Conservation (phyloP, 495 filamentous ascomycete genomes). For the Daldinia concentrica region DNA sequence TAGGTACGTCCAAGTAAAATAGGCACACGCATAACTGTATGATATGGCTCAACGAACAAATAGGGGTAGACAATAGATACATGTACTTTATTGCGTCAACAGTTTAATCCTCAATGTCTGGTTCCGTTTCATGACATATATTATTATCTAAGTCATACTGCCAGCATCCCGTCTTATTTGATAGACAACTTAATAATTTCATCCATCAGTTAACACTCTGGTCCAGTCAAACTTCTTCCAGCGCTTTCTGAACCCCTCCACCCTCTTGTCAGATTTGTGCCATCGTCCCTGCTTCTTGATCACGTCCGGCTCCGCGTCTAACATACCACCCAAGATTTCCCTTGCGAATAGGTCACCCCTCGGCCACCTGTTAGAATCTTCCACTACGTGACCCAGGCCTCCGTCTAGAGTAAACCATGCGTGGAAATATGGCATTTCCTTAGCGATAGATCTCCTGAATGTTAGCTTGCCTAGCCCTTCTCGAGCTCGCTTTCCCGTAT, state of each 20-base stretch:
- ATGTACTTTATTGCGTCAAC: background rate
- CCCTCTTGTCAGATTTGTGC: conserved; percentile 75
- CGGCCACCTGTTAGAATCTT: conserved; percentile 88
- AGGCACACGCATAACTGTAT: background rate
- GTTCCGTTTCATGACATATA: background rate
- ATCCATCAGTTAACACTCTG: conserved; percentile 68
- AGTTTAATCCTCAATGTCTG: background rate
- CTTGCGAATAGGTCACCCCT: conserved; percentile 92
- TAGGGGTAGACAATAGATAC: background rate
- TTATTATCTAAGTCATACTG: background rate
- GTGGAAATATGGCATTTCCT: conserved; percentile 99
- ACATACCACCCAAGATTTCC: conserved; percentile 92
- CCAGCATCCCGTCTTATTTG: background rate
- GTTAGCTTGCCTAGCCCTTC: conserved; percentile 79
- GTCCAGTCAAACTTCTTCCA: conserved; percentile 99
- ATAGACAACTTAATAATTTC: conserved; percentile 2
- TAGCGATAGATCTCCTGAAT: conserved; percentile 83
- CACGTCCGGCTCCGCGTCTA: conserved; percentile 82
- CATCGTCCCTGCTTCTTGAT: conserved; percentile 93
- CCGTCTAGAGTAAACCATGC: conserved; percentile 96
- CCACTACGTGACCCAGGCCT: conserved; percentile 90
- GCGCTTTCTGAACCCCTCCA: conserved; percentile 80
- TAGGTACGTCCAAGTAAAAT: background rate
- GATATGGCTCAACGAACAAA: background rate
- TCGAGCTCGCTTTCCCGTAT: conserved; percentile 75